Conservation (phyloP, 1,284 basidiomycete species). For the Boletellus deceptivus region DNA sequence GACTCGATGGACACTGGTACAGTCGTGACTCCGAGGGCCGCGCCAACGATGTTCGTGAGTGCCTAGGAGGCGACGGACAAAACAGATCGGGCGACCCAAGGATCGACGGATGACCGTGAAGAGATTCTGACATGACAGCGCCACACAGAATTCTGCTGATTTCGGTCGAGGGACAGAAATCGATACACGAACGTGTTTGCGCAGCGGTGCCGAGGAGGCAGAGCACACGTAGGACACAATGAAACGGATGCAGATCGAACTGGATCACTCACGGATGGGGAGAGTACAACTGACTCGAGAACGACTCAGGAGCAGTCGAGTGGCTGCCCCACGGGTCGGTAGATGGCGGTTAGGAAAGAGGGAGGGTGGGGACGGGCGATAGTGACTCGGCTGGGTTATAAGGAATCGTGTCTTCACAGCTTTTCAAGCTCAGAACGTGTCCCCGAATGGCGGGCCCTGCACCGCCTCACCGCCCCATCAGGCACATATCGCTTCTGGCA, state of each 20-base stretch:
- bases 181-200: slow-evolving; percentile 12
- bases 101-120: slow-evolving; percentile 17
- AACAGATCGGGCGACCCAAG: slow-evolving; percentile 34
- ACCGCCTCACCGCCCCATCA: slow-evolving; percentile 15
- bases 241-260: slow-evolving; percentile 27
- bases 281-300: slow-evolving; percentile 25
- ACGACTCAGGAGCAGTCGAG: slow-evolving; percentile 20
- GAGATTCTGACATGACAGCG: slow-evolving; percentile 15
- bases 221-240: slow-evolving; percentile 34
- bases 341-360: slow-evolving; percentile 24
- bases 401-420: slow-evolving; percentile 34
- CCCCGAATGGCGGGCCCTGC: slow-evolving; percentile 18
- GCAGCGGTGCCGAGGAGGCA: slow-evolving; percentile 17
- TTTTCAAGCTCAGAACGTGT: slow-evolving; percentile 45
- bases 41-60: slow-evolving; percentile 32
- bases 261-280: slow-evolving; percentile 28
- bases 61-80: slow-evolving; percentile 28
- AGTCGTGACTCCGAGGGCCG: slow-evolving; percentile 20
- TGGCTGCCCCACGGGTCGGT: slow-evolving; percentile 24
- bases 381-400: slow-evolving; percentile 43
- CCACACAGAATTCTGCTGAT: slow-evolving; percentile 21
- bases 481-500: neutral
- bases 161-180: slow-evolving; percentile 33
- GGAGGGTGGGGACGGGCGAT: neutral
- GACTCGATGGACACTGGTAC: slow-evolving; percentile 25